Conservation (phyloP, 768 basidiomycete species). For the Xerocomellus chrysenteron region DNA sequence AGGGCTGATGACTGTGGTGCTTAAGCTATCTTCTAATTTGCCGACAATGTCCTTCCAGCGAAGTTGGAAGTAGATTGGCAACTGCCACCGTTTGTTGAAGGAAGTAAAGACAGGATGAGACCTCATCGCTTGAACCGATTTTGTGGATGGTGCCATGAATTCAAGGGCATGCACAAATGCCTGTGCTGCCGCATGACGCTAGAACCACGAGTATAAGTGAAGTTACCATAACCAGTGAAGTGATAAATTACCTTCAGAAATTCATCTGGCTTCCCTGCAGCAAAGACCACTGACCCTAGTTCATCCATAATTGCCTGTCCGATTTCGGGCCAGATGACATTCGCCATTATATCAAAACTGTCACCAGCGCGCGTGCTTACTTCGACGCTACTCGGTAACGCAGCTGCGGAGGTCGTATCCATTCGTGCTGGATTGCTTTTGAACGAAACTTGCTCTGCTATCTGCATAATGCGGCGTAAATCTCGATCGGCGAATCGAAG, state of each 20-base stretch:
- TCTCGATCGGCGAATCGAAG: slow-evolving; percentile 80
- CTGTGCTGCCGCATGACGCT: slow-evolving; percentile 86
- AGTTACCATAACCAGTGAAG: not conserved
- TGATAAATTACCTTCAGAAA: slow-evolving; percentile 70
- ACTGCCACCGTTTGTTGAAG: slow-evolving; percentile 90
- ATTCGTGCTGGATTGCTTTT: slow-evolving; percentile 40
- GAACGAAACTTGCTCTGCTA: slow-evolving; percentile 65
- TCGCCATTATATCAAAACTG: slow-evolving; percentile 82
- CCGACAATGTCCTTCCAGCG: slow-evolving; percentile 93
- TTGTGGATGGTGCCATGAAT: slow-evolving; percentile 71
- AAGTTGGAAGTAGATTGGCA: slow-evolving; percentile 95
- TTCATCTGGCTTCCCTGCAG: slow-evolving; percentile 88
- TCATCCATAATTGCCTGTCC: slow-evolving; percentile 80
- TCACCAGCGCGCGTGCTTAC: slow-evolving; percentile 15
- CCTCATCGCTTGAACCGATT: slow-evolving; percentile 70
- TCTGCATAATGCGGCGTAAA: slow-evolving; percentile 69
- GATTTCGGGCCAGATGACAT: slow-evolving; percentile 88
- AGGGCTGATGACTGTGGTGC: slow-evolving; percentile 41
- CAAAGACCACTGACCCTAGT: slow-evolving; percentile 78
- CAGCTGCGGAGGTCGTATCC: slow-evolving; percentile 5
- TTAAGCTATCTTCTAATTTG: slow-evolving; percentile 68
- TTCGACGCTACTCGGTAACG: slow-evolving; percentile 1
- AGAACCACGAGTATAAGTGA: slow-evolving; percentile 1
- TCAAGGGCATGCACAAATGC: slow-evolving; percentile 83
- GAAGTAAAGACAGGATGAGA: slow-evolving; percentile 63